phyloP scores from a whole-genome alignment of 441 rosid species.

The Populus tomentosa region DNA sequence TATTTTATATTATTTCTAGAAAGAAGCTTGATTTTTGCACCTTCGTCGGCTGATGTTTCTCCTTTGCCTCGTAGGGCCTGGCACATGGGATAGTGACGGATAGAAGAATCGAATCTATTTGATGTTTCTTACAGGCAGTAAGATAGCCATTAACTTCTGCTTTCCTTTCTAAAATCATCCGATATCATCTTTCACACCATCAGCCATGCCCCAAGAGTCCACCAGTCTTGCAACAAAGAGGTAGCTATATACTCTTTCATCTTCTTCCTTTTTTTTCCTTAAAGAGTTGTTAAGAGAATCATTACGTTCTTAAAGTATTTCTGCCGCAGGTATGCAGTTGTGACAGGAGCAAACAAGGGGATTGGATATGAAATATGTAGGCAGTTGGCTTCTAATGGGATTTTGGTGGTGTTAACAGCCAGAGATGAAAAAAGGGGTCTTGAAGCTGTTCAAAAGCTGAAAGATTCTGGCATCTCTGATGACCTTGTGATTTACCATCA shows the following conservation, averaged over 20 bases:
- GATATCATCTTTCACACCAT: background rate
- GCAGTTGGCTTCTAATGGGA: conserved; percentile 38
- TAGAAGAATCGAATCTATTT: background rate
- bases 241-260: background rate
- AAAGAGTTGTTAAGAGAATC: background rate
- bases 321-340: conserved; percentile 31
- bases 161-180: background rate
- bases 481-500: conserved; percentile 33
- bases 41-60: background rate
- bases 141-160: background rate
- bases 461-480: conserved; percentile 23
- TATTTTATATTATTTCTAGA: no score
- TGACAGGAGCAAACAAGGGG: conserved; percentile 17
- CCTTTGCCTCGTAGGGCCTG: background rate
- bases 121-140: no score
- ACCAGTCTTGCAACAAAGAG: conserved; percentile 10
- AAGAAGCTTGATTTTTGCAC: background rate
- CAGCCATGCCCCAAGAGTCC: conserved; percentile 11
- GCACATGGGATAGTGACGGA: background rate
- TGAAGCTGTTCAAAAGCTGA: conserved; percentile 37
- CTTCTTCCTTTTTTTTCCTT: no score
- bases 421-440: conserved; percentile 47
- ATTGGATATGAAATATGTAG: conserved; percentile 41
- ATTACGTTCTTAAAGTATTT: background rate
- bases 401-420: conserved; percentile 40